Evolutionary conservation across 108 stramenopile genomes (phyloP).

Genomic region (Schizochytrium sp.): DNA sequence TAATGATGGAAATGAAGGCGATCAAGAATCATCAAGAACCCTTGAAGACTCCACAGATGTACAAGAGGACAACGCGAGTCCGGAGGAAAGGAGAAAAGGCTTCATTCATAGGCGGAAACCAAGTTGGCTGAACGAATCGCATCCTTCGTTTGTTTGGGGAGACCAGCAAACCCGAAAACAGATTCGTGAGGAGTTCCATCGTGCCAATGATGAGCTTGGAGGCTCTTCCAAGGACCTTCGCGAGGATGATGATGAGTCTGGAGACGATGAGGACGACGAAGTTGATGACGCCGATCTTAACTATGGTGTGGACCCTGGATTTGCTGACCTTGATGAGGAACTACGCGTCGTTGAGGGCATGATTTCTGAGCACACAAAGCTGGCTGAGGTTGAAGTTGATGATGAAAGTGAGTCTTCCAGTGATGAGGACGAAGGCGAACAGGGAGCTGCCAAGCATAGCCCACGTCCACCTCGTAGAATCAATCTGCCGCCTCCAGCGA

Average conservation of each 20-base stretch:
- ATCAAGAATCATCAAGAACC: neutral
- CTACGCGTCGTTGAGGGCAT: slow-evolving; percentile 56
- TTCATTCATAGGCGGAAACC: slow-evolving; percentile 14
- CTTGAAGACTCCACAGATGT: neutral
- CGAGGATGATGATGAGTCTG: neutral
- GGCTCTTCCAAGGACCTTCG: neutral
- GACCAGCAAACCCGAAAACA: neutral
- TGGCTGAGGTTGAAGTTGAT: slow-evolving; percentile 34
- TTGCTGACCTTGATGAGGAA: slow-evolving; percentile 50
- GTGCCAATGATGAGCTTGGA: slow-evolving; percentile 12
- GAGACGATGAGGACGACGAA: slow-evolving; percentile 51
- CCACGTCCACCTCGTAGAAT: neutral
- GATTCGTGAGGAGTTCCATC: slow-evolving; percentile 1
- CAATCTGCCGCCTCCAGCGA: slow-evolving; percentile 13
- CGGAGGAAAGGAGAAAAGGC: neutral
- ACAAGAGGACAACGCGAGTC: neutral
- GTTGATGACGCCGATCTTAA: slow-evolving; percentile 18
- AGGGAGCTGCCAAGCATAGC: neutral
- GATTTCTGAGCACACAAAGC: slow-evolving; percentile 28
- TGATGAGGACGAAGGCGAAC: neutral
- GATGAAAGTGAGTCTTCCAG: slow-evolving; percentile 1
- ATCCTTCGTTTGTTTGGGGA: slow-evolving; percentile 46
- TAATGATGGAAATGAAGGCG: neutral
- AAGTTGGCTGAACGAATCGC: neutral
- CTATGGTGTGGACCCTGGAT: slow-evolving; percentile 32